phyloP scores from a whole-genome alignment of 352 stramenopile species.

The Albugo laibachii region DNA sequence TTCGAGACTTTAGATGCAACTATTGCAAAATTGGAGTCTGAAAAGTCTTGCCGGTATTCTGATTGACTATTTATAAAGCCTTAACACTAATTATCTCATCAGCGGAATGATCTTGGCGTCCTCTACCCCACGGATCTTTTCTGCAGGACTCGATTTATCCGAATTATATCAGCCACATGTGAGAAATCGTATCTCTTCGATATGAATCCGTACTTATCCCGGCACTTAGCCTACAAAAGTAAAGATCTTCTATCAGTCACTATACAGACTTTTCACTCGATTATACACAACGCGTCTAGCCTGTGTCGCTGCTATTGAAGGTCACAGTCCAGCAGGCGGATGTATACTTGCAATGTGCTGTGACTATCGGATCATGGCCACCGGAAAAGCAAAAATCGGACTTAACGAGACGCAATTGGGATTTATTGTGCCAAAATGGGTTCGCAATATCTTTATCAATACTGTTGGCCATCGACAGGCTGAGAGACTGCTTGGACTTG shows the following conservation, averaged over 20 bases:
- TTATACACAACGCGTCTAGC: conserved; percentile 83
- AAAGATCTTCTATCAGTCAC: conserved; percentile 76
- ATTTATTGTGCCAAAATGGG: conserved; percentile 75
- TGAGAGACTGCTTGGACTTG: conserved; percentile 71
- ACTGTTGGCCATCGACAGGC: conserved; percentile 65
- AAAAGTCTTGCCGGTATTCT: too few relatives aligned
- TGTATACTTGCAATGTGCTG: conserved; percentile 88
- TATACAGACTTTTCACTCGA: conserved; percentile 86
- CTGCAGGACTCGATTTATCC: conserved; percentile 80
- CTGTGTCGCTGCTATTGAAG: conserved; percentile 79
- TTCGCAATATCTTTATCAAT: conserved; percentile 53
- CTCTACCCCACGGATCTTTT: conserved; percentile 74
- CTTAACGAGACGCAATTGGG: conserved; percentile 89
- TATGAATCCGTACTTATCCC: conserved; percentile 1
- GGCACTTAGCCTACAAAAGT: conserved; percentile 21
- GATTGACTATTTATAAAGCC: too few relatives aligned
- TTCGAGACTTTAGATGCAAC: too few relatives aligned
- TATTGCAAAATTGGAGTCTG: too few relatives aligned
- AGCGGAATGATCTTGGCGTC: conserved; percentile 65
- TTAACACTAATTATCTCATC: not conserved
- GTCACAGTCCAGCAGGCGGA: conserved; percentile 82
- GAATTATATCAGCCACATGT: conserved; percentile 84
- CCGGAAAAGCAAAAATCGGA: conserved; percentile 75
- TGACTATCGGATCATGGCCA: conserved; percentile 89
- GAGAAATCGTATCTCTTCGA: not conserved